These are phyloP conservation scores for Sphenostylis stenocarpa DNA, from an alignment of 306 rosid species.

Conservation along the genomic window DNA sequence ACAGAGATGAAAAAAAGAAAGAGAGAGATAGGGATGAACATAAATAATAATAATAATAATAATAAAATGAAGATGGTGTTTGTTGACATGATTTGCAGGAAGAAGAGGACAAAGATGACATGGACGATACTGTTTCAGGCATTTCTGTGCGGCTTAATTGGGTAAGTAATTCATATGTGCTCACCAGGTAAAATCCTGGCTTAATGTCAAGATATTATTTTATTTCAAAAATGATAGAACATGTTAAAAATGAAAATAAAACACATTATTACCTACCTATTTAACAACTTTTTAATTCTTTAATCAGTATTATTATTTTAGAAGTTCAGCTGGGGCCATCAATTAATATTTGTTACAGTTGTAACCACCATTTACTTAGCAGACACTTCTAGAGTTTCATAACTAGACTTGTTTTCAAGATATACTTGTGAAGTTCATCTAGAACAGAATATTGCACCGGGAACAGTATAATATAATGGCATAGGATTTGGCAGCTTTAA, in stretches of 20 bases:
- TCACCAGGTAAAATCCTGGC: background rate
- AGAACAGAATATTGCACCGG: background rate
- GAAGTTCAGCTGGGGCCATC: background rate
- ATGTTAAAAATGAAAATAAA: too few relatives aligned
- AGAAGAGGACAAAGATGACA: constrained; percentile 52
- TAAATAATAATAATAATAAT: background rate
- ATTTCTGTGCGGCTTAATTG: constrained; percentile 64
- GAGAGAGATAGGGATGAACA: too few relatives aligned
- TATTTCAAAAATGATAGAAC: too few relatives aligned
- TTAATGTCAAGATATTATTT: too few relatives aligned
- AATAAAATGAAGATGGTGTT: background rate
- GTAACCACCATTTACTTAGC: background rate
- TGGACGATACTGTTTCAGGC: constrained; percentile 53
- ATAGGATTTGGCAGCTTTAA: background rate
- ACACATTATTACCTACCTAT: too few relatives aligned
- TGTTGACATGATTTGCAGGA: constrained; percentile 37
- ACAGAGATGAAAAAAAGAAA: background rate
- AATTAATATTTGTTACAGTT: background rate
- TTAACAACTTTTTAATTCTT: too few relatives aligned
- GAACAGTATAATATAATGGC: background rate
- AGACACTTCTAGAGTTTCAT: background rate
- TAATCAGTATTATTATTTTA: background rate
- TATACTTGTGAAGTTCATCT: background rate
- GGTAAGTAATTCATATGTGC: constrained; percentile 40
- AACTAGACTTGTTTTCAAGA: too few relatives aligned